These are phyloP conservation scores for Phytophthora multivora DNA, from an alignment of 352 stramenopile genomes.

Conservation along the genomic window DNA sequence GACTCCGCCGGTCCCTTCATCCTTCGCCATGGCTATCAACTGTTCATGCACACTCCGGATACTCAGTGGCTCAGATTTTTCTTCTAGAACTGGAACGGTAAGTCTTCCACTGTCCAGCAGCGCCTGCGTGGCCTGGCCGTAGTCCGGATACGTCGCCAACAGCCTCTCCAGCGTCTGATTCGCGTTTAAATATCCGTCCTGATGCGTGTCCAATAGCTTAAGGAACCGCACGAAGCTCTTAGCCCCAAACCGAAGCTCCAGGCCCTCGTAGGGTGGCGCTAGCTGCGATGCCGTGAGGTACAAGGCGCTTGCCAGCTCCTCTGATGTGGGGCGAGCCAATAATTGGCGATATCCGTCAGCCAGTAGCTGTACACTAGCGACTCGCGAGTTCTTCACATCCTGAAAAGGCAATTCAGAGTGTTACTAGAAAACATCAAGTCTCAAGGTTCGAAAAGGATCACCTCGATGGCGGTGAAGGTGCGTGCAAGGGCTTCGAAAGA, in stretches of 20 bases:
- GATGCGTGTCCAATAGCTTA: conserved; percentile 36
- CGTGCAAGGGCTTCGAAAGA: conserved; percentile 51
- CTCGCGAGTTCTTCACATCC: conserved; percentile 60
- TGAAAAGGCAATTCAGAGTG: conserved; percentile 11
- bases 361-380: conserved; percentile 52
- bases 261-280: conserved; percentile 66
- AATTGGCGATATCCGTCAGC: conserved; percentile 48
- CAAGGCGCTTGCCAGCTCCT: conserved; percentile 55
- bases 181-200: conserved; percentile 5
- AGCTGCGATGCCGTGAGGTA: conserved; percentile 77
- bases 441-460: conserved; percentile 11
- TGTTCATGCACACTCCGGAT: conserved; percentile 59
- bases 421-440: background rate
- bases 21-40: conserved; percentile 57
- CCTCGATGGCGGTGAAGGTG: conserved; percentile 64
- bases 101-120: conserved; percentile 47
- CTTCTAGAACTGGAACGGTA: conserved; percentile 7
- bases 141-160: conserved; percentile 53
- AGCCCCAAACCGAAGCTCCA: conserved; percentile 74
- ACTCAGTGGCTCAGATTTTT: conserved; percentile 29
- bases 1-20: conserved; percentile 62
- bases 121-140: conserved; percentile 52
- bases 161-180: conserved; percentile 35
- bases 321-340: conserved; percentile 35
- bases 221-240: conserved; percentile 71